A percentile compares a stretch with the other conserved stretches of the same genome.
Evolutionary conservation across 1,139 yeast genomes (phyloP).

Genomic region (Geotrichum carabidarum): DNA sequence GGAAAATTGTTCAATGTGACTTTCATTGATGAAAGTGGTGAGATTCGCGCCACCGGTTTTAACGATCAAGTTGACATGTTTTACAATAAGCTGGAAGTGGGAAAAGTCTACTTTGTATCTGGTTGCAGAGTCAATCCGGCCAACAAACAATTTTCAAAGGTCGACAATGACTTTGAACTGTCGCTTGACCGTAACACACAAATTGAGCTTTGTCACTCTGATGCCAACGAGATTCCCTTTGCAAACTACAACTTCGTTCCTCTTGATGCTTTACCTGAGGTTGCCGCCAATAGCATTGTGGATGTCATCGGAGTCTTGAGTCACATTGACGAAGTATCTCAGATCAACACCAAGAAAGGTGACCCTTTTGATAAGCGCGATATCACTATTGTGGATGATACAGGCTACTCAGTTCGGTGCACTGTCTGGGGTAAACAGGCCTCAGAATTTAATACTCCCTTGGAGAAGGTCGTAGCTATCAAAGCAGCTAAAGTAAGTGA

Average conservation of each 20-base stretch:
- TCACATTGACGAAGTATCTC: slow-evolving; percentile 66
- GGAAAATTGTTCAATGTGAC: slow-evolving; percentile 80
- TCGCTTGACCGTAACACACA: slow-evolving; percentile 73
- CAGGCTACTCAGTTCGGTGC: slow-evolving; percentile 67
- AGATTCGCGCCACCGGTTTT: slow-evolving; percentile 93
- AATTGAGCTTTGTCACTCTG: slow-evolving; percentile 67
- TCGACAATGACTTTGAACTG: slow-evolving; percentile 85
- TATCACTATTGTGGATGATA: slow-evolving; percentile 75
- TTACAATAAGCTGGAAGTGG: slow-evolving; percentile 74
- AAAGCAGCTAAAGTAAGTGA: slow-evolving; percentile 89
- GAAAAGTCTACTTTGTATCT: slow-evolving; percentile 79
- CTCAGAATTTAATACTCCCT: slow-evolving; percentile 62
- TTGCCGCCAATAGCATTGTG: slow-evolving; percentile 66
- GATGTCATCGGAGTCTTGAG: slow-evolving; percentile 87
- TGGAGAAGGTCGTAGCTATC: slow-evolving; percentile 83
- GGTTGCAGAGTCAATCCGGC: slow-evolving; percentile 79
- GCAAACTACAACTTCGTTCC: slow-evolving; percentile 71
- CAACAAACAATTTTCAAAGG: slow-evolving; percentile 78
- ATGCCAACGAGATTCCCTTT: slow-evolving; percentile 58
- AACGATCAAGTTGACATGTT: slow-evolving; percentile 79
- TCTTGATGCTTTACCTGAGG: slow-evolving; percentile 57
- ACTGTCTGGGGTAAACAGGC: slow-evolving; percentile 94
- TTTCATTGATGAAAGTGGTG: slow-evolving; percentile 90
- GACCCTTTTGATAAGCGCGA: slow-evolving; percentile 91
- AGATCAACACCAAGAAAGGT: slow-evolving; percentile 89